A percentile compares a stretch with the other conserved stretches of the same genome.
Conservation (phyloP, 768 basidiomycete species). For the Tulasnella sp. region DNA sequence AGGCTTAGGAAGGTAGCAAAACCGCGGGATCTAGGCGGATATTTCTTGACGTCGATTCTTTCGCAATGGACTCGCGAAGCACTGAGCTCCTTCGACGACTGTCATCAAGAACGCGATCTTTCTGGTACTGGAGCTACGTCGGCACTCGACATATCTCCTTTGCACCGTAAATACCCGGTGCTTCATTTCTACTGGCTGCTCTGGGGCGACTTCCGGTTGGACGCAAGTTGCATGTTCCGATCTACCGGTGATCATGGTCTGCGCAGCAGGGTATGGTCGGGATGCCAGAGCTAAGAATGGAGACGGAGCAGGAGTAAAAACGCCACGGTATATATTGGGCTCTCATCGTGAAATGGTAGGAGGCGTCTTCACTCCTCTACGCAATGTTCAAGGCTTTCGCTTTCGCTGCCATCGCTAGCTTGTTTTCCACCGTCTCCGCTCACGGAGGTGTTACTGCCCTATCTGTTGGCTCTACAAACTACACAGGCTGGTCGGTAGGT, state of each 20-base stretch:
- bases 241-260: not conserved
- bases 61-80: not conserved
- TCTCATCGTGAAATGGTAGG: not conserved
- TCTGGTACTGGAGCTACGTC: not conserved
- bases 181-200: not conserved
- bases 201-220: not conserved
- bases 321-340: not conserved
- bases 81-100: not conserved
- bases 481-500: conserved; percentile 10
- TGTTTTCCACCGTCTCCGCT: not conserved
- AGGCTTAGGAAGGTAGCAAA: not conserved
- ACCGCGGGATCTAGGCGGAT: not conserved
- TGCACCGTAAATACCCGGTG: not conserved
- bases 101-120: not conserved
- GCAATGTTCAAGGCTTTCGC: not conserved
- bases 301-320: not conserved
- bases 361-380: not conserved
- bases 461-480: conserved; percentile 3
- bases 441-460: conserved; percentile 11
- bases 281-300: not conserved
- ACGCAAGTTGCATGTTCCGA: not conserved
- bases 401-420: not conserved
- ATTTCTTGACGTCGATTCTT: not conserved
- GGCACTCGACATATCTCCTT: not conserved
- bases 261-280: not conserved